Conservation (phyloP, 140 eudicot species). For the Senecio squalidus region DNA sequence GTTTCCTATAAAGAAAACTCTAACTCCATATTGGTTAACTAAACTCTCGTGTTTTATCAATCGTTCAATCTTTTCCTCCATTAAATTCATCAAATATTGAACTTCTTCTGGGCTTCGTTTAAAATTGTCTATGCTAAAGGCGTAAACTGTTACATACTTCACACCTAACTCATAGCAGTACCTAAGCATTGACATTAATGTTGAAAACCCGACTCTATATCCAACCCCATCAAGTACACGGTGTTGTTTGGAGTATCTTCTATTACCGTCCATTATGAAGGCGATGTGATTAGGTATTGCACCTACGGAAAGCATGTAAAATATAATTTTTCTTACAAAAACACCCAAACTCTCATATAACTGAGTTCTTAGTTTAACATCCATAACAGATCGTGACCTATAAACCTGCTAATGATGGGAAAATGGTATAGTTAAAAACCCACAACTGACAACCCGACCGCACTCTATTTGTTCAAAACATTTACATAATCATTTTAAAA, state of each 20-base stretch:
- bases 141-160: constrained; percentile 44
- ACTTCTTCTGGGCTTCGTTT: constrained; percentile 55
- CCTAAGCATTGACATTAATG: constrained; percentile 60
- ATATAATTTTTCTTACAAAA: constrained; percentile 38
- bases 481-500: too few relatives aligned
- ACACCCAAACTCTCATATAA: constrained; percentile 19
- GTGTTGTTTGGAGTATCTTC: constrained; percentile 55
- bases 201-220: constrained; percentile 43
- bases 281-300: constrained; percentile 54
- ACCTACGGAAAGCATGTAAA: constrained; percentile 44
- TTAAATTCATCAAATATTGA: constrained; percentile 40
- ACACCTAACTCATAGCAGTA: too few relatives aligned
- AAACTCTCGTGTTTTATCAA: constrained; percentile 42
- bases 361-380: constrained; percentile 21
- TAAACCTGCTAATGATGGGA: background rate
- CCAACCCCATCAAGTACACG: constrained; percentile 47
- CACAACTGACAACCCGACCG: background rate
- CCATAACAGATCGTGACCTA: constrained; percentile 26
- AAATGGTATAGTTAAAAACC: background rate
- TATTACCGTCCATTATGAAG: constrained; percentile 72
- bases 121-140: constrained; percentile 62
- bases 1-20: constrained; percentile 41
- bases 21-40: constrained; percentile 43
- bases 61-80: constrained; percentile 47
- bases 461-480: background rate